Evolutionary conservation across 768 basidiomycete species (phyloP).

Genomic region (Xerocomellus amylosporus): DNA sequence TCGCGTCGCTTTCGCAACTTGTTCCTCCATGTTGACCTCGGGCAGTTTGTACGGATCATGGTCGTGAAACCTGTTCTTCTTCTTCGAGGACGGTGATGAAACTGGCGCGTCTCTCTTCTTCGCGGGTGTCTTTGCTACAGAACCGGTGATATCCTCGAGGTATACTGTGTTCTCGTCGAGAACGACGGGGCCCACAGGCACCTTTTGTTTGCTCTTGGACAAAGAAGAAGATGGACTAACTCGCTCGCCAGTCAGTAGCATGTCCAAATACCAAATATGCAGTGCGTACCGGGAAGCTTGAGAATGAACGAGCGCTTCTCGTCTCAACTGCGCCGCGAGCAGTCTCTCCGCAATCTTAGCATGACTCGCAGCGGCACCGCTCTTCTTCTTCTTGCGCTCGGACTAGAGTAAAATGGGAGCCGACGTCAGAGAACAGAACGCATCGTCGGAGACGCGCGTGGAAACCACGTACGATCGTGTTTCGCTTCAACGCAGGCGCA

Average conservation of each 20-base stretch:
- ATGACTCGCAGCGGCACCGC: slow-evolving; percentile 83
- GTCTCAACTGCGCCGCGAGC: slow-evolving; percentile 89
- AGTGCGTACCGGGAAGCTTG: slow-evolving; percentile 41
- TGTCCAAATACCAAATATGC: background rate
- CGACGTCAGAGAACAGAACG: slow-evolving; percentile 9
- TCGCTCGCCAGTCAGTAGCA: background rate
- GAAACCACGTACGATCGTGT: slow-evolving; percentile 71
- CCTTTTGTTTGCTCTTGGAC: slow-evolving; percentile 47
- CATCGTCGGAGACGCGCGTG: background rate
- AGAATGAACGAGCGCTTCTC: slow-evolving; percentile 75
- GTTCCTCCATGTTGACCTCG: slow-evolving; percentile 67
- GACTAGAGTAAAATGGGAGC: slow-evolving; percentile 43
- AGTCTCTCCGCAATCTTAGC: slow-evolving; percentile 86
- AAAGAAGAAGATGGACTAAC: slow-evolving; percentile 21
- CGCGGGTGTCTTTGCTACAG: slow-evolving; percentile 52
- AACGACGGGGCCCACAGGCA: slow-evolving; percentile 42
- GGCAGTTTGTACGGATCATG: slow-evolving; percentile 95
- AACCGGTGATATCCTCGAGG: slow-evolving; percentile 76
- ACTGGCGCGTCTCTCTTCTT: slow-evolving; percentile 27
- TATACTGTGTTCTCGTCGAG: slow-evolving; percentile 79
- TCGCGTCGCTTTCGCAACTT: slow-evolving; percentile 59
- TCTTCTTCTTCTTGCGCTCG: slow-evolving; percentile 88
- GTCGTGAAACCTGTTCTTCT: slow-evolving; percentile 64
- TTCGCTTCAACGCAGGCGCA: slow-evolving; percentile 84
- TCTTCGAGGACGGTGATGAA: slow-evolving; percentile 50